phyloP scores from a whole-genome alignment of 371 early-diverging fungal genomes.

The Lichtheimia hyalospora region DNA sequence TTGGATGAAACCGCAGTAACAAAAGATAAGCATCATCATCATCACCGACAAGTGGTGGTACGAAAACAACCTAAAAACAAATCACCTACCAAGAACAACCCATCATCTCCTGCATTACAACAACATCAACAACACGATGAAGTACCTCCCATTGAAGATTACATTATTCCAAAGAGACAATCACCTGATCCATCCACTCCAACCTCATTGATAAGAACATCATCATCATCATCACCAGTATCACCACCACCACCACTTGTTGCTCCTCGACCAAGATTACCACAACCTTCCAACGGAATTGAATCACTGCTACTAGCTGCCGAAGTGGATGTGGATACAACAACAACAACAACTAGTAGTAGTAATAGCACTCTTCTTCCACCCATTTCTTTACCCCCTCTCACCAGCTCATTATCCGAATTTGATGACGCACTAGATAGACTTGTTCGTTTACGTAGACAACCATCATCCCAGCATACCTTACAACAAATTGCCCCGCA shows the following conservation, averaged over 20 bases:
- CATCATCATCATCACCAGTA: not conserved
- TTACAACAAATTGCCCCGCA: constrained; percentile 8
- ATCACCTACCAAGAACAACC: not conserved
- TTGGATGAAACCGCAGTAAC: not conserved
- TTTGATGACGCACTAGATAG: constrained; percentile 16
- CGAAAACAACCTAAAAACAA: not conserved
- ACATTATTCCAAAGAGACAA: constrained; percentile 17
- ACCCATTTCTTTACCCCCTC: constrained; percentile 15
- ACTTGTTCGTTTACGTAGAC: constrained; percentile 10
- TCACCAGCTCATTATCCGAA: constrained; percentile 8
- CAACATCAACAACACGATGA: constrained; percentile 1
- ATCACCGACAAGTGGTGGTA: not conserved
- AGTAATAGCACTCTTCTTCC: constrained; percentile 1
- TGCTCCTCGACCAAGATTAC: constrained; percentile 3
- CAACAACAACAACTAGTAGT: no score
- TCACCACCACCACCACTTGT: constrained; percentile 8
- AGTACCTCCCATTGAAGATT: constrained; percentile 23
- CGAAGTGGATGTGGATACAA: not conserved
- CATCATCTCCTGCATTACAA: not conserved
- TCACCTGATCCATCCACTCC: constrained; percentile 2
- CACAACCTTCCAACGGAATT: constrained; percentile 5
- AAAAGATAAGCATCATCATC: not conserved
- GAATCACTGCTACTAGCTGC: constrained; percentile 9
- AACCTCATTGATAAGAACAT: not conserved
- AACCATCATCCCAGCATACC: constrained; percentile 11